These are phyloP conservation scores for Xylaria hypoxylon DNA, from an alignment of 2,329 filamentous ascomycete genomes.

Conservation along the genomic window DNA sequence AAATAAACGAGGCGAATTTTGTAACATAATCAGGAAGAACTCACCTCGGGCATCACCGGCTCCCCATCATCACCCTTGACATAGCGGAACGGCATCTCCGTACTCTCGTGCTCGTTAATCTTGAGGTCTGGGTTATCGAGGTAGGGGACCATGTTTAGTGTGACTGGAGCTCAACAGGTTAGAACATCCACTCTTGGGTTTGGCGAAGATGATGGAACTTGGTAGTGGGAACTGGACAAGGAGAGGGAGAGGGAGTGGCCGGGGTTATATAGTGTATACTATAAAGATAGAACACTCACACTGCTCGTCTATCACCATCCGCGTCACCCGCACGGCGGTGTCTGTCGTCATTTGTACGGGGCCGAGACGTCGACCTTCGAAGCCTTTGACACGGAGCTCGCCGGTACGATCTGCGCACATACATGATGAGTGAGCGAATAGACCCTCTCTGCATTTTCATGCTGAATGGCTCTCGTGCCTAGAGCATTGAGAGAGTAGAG, in stretches of 20 bases:
- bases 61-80: constrained; percentile 79
- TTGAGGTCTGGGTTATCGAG: constrained; percentile 89
- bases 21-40: constrained; percentile 42
- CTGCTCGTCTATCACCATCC: constrained; percentile 86
- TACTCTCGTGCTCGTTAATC: constrained; percentile 92
- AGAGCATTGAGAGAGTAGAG: neutral
- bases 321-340: constrained; percentile 92
- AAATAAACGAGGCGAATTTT: neutral
- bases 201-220: neutral
- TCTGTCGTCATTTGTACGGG: constrained; percentile 99
- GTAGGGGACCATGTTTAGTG: constrained; percentile 82
- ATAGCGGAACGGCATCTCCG: constrained; percentile 98
- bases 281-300: constrained; percentile 61
- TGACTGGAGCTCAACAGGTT: constrained; percentile 41
- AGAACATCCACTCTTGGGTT: neutral
- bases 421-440: constrained; percentile 23
- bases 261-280: neutral
- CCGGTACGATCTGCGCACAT: constrained; percentile 84
- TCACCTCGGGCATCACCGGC: constrained; percentile 91
- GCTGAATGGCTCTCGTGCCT: neutral
- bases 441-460: neutral
- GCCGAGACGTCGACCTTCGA: constrained; percentile 85
- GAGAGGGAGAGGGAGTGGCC: neutral
- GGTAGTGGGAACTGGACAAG: neutral
- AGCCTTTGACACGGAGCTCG: constrained; percentile 95